Evolutionary conservation across 352 stramenopile species (phyloP), one percentile per base, ranked within the genome.

Genomic region (Saprolegnia parasitica): DNA sequence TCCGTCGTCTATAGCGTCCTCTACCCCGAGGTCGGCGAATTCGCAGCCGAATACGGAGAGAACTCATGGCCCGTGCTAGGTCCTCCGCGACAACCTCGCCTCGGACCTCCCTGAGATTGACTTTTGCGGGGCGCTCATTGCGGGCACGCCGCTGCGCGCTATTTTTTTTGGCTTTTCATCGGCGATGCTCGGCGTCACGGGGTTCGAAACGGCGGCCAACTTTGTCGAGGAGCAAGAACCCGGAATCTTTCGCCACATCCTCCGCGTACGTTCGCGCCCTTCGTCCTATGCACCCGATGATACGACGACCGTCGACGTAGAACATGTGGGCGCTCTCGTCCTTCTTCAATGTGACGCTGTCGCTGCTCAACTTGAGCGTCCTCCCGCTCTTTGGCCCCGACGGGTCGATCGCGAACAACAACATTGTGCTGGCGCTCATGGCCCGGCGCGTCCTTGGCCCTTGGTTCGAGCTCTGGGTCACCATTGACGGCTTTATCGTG

Each of bases 151-250:
- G 37, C 42, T 81, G 32, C 87, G 80, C 0, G 84, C 81, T 4
- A 77, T 91, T 26, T 91, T 91, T 68, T 96, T 88, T 58, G 88
- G 88, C 47, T 91, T 89, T 60, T 82, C 76, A 32, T 85, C 81
- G 13, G 89, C 90, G 4, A 96, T 97, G 86, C 77, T 97, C 21
- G 91, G 91, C 58, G 91, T 97, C 64, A 94, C 83, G 16, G 91
- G 91, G 26, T 97, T 97, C 63, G 91, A 97, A 77, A 96, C 85
- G 0, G 92, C 83, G 55, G 87, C 87, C 5, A 89, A 97, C 71
- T 97, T 96, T 78, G 86, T 97, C 15, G 89, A 97, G 72, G 84
- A 96, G 76, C 89, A 97, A 74, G 77, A 79, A 32, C 77, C 81
- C 5, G 87, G 88, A 1, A 87, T 96, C 9, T 97, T 97, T 68